These are phyloP conservation scores for Lotmaria passim DNA, from an alignment of 208 protist species.

Conservation along the genomic window DNA sequence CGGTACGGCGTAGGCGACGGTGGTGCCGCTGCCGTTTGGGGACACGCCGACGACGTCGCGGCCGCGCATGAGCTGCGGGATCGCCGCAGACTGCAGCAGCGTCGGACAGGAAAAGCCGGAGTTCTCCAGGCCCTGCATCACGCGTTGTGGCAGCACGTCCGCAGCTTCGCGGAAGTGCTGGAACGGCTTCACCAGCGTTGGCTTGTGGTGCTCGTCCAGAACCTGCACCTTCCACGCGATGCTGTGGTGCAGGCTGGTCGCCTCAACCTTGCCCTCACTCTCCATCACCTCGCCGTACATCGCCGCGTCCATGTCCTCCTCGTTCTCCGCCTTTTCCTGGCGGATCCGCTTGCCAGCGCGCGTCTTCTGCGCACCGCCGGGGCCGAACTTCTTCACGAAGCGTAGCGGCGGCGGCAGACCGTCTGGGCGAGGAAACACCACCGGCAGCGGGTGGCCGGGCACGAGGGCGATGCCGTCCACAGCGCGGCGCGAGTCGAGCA, in stretches of 20 bases:
- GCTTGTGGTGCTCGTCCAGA: conserved; percentile 57
- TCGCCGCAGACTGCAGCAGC: conserved; percentile 80
- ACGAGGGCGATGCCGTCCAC: conserved; percentile 61
- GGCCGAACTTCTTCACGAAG: conserved; percentile 55
- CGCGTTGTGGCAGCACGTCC: conserved; percentile 48
- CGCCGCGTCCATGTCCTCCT: conserved; percentile 31
- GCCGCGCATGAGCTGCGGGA: conserved; percentile 85
- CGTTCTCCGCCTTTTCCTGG: conserved; percentile 21
- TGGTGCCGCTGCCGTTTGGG: conserved; percentile 97
- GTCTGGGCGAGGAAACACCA: conserved; percentile 60
- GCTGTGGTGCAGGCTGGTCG: conserved; percentile 41
- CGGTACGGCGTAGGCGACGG: conserved; percentile 96
- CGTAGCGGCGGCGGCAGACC: conserved; percentile 45
- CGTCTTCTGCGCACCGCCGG: conserved; percentile 28
- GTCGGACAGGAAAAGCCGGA: conserved; percentile 66
- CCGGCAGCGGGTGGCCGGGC: conserved; percentile 60
- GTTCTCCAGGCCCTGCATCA: conserved; percentile 44
- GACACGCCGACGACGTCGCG: conserved; percentile 94
- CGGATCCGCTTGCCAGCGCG: conserved; percentile 19
- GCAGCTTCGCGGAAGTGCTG: conserved; percentile 53
- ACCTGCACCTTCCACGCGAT: conserved; percentile 51
- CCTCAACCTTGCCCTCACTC: conserved; percentile 38
- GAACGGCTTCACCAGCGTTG: conserved; percentile 38
- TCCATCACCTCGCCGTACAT: conserved; percentile 58
- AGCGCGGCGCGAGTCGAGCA: conserved; percentile 58